Percentiles rank a stretch among this genome's conserved stretches.
Conservation (phyloP, 441 rosid species). For the Euphorbia celastroides region DNA sequence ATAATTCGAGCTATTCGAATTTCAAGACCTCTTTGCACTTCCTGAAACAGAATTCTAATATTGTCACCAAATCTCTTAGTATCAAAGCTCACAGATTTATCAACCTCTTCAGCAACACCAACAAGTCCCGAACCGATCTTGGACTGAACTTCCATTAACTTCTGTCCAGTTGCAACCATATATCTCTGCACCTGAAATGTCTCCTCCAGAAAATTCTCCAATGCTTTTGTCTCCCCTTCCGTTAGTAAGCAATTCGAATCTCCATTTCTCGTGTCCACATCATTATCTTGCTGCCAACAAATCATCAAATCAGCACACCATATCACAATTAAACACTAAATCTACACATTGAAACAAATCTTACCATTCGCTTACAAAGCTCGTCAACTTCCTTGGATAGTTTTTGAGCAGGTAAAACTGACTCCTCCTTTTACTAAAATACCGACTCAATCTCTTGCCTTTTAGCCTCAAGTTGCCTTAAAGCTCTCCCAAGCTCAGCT, state of each 20-base stretch:
- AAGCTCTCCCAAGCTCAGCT: conserved; percentile 72
- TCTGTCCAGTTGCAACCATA: conserved; percentile 86
- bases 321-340: too few species aligned
- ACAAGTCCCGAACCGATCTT: conserved; percentile 52
- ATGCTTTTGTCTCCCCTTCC: conserved; percentile 42
- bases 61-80: conserved; percentile 57
- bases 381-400: conserved; percentile 69
- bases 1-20: conserved; percentile 76
- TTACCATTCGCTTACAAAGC: conserved; percentile 84
- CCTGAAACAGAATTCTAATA: conserved; percentile 53
- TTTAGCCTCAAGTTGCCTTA: conserved; percentile 56
- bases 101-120: conserved; percentile 42
- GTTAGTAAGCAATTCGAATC: conserved; percentile 20
- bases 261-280: conserved; percentile 24
- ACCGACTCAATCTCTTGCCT: conserved; percentile 46
- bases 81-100: conserved; percentile 47
- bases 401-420: conserved; percentile 39
- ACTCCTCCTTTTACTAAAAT: conserved; percentile 50
- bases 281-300: conserved; percentile 50
- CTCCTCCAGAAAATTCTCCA: conserved; percentile 76
- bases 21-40: conserved; percentile 85
- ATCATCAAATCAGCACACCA: conserved; percentile 6
- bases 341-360: conserved; percentile 5
- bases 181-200: conserved; percentile 87
- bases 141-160: conserved; percentile 62